Conservation (phyloP, 306 rosid species). For the Prunus armeniaca region DNA sequence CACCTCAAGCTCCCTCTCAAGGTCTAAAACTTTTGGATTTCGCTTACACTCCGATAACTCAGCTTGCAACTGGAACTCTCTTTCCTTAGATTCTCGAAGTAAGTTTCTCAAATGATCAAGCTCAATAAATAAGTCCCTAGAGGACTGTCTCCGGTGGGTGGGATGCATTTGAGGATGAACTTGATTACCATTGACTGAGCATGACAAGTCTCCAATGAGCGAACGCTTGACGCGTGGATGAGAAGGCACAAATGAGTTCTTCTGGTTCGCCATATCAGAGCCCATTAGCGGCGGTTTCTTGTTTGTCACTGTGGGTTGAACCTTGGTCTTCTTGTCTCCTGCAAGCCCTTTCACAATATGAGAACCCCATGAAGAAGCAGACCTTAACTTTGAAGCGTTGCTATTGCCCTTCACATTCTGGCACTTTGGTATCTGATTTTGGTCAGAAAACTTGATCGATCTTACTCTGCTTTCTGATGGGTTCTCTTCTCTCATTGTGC, state of each 20-base stretch:
- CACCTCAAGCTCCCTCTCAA: slow-evolving; percentile 42
- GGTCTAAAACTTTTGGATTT: slow-evolving; percentile 39
- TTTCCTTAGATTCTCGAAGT: slow-evolving; percentile 78
- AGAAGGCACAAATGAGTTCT: slow-evolving; percentile 46
- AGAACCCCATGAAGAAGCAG: slow-evolving; percentile 88
- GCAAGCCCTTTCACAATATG: slow-evolving; percentile 85
- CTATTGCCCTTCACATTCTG: slow-evolving; percentile 43
- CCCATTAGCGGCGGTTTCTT: slow-evolving; percentile 51
- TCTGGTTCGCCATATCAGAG: slow-evolving; percentile 45
- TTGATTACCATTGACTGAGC: slow-evolving; percentile 55
- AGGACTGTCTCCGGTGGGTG: slow-evolving; percentile 82
- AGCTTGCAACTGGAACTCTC: slow-evolving; percentile 74
- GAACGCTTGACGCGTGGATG: slow-evolving; percentile 80
- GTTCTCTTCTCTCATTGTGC: slow-evolving; percentile 80
- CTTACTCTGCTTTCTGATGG: slow-evolving; percentile 60
- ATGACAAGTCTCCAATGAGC: slow-evolving; percentile 70
- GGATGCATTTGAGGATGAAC: slow-evolving; percentile 65
- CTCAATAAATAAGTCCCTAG: slow-evolving; percentile 83
- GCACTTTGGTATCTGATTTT: slow-evolving; percentile 71
- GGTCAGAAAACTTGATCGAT: slow-evolving; percentile 61
- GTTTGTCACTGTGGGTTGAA: slow-evolving; percentile 26
- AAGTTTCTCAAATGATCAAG: slow-evolving; percentile 79
- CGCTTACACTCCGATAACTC: slow-evolving; percentile 60
- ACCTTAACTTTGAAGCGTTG: slow-evolving; percentile 52
- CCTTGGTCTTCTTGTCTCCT: slow-evolving; percentile 65